Evolutionary conservation across 2,329 filamentous ascomycete genomes (phyloP).

Genomic region (Diaporthe citrichinensis): DNA sequence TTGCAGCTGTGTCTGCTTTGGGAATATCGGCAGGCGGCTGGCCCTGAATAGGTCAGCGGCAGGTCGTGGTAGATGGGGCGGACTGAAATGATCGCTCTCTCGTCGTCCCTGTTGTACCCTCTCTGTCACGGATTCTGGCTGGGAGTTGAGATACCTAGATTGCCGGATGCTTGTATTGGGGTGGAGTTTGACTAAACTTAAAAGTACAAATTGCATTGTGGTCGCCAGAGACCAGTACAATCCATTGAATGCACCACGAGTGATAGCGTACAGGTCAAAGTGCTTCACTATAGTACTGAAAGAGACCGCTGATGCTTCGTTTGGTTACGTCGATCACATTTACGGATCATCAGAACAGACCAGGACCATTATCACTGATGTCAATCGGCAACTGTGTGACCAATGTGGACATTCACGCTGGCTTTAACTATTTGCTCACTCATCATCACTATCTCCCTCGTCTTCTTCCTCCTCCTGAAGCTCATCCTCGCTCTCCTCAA

Average conservation of each 20-base stretch:
- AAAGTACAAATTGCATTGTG: slow-evolving; percentile 29
- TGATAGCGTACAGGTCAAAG: background rate
- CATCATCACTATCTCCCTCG: slow-evolving; percentile 47
- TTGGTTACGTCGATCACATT: background rate
- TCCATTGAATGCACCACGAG: background rate
- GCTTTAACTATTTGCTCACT: slow-evolving; percentile 30
- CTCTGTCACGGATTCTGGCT: background rate
- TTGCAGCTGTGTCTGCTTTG: slow-evolving; percentile 95
- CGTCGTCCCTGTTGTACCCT: background rate
- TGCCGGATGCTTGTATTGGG: slow-evolving; percentile 3
- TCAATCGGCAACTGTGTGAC: background rate
- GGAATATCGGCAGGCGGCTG: slow-evolving; percentile 89
- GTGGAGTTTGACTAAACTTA: background rate
- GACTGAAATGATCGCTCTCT: slow-evolving; percentile 49
- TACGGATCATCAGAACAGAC: background rate
- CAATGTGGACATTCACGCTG: no score
- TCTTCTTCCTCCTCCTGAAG: slow-evolving; percentile 56
- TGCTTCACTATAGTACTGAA: background rate
- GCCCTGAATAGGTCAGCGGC: slow-evolving; percentile 65
- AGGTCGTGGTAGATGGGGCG: slow-evolving; percentile 62
- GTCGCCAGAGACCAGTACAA: slow-evolving; percentile 1
- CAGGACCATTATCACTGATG: background rate
- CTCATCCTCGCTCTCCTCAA: slow-evolving; percentile 71
- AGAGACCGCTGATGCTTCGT: background rate
- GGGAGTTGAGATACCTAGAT: background rate